Evolutionary conservation across 2,329 filamentous ascomycete genomes (phyloP).

Genomic region (Leptographium procerum): DNA sequence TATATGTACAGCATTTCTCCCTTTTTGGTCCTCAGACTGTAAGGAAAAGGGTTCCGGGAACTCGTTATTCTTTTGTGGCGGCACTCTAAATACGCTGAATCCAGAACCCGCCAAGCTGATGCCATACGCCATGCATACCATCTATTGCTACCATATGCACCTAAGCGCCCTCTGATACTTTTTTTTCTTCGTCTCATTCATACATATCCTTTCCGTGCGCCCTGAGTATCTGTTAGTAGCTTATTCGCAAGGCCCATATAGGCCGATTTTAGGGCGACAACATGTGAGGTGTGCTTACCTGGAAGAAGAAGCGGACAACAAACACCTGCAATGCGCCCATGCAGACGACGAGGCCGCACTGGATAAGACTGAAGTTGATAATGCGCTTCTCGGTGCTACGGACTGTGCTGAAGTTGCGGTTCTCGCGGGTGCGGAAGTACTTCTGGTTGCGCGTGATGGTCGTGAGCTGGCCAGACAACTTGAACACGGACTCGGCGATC

Average conservation of each 20-base stretch:
- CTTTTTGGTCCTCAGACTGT: not conserved
- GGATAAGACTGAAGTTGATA: constrained; percentile 93
- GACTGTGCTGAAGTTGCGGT: constrained; percentile 97
- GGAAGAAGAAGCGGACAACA: constrained; percentile 97
- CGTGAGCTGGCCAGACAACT: constrained; percentile 83
- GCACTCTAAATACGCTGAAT: not conserved
- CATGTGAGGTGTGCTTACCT: constrained; percentile 39
- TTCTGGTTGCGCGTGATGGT: constrained; percentile 96
- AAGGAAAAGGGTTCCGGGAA: not conserved
- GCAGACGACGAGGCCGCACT: constrained; percentile 79
- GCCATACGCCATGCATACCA: constrained; percentile 1
- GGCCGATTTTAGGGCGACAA: not conserved
- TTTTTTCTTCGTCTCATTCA: constrained; percentile 23
- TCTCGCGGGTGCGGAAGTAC: constrained; percentile 98
- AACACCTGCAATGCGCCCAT: constrained; percentile 98
- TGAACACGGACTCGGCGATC: constrained; percentile 90
- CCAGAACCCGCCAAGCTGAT: not conserved
- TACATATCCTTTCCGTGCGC: constrained; percentile 59
- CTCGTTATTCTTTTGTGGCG: not conserved
- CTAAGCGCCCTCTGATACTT: not conserved
- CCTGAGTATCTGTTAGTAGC: constrained; percentile 24
- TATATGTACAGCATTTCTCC: not conserved
- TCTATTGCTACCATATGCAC: not conserved
- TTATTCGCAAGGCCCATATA: not conserved
- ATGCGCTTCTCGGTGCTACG: constrained; percentile 91